Conservation (phyloP, 1,139 yeast genomes). For the Nematodospora anomalae region DNA sequence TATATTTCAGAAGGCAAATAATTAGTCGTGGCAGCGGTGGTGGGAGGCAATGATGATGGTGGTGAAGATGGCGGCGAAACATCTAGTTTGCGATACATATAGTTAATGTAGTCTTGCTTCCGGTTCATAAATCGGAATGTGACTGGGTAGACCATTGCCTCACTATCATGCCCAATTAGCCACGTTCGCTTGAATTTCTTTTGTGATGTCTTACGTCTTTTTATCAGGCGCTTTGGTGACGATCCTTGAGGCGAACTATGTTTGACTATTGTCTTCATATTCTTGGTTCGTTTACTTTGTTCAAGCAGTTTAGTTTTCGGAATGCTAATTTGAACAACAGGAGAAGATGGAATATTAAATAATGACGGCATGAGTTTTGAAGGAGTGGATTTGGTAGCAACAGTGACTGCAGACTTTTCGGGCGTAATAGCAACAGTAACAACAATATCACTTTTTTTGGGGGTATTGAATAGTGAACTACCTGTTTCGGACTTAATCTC, state of each 20-base stretch:
- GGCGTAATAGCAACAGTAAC: neutral
- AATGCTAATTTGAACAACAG: slow-evolving; percentile 1
- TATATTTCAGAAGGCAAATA: slow-evolving; percentile 12
- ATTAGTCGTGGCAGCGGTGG: neutral
- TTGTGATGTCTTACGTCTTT: neutral
- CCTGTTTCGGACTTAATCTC: neutral
- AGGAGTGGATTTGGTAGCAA: slow-evolving; percentile 1
- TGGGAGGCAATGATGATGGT: slow-evolving; percentile 1
- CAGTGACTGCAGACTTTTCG: neutral
- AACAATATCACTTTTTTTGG: neutral
- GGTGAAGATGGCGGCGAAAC: neutral
- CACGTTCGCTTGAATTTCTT: slow-evolving; percentile 3
- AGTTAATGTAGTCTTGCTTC: slow-evolving; percentile 1
- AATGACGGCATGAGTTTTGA: neutral
- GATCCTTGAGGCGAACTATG: neutral
- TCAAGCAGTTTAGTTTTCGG: neutral
- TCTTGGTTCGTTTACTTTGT: neutral
- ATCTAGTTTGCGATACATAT: neutral
- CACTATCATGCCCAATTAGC: slow-evolving; percentile 1
- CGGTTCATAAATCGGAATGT: slow-evolving; percentile 4
- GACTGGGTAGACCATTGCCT: slow-evolving; percentile 5
- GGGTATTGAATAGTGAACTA: neutral
- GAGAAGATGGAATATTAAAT: slow-evolving; percentile 10
- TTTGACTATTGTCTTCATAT: neutral
- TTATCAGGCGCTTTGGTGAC: neutral